A percentile compares a stretch with the other conserved stretches of the same genome.
These are phyloP conservation scores for Clausena lansium DNA, from an alignment of 345 rosid species.

Conservation along the genomic window DNA sequence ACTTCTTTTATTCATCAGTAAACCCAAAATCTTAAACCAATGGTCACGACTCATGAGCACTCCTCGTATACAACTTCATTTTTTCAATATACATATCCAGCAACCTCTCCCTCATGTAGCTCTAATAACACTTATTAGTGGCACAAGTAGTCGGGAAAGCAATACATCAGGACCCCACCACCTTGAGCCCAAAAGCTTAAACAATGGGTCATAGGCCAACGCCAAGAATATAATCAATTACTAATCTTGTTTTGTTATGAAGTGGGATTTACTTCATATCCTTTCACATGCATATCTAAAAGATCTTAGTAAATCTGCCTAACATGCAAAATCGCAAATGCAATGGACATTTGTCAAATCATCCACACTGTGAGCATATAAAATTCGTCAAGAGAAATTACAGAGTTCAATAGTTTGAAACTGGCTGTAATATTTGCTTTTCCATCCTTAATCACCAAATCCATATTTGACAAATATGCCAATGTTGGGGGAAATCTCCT, in stretches of 20 bases:
- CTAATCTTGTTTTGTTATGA: neutral
- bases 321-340: neutral
- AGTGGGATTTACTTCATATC: neutral
- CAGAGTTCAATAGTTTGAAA: slow-evolving; percentile 68
- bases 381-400: slow-evolving; percentile 21
- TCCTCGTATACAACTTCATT: neutral
- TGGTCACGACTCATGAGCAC: neutral
- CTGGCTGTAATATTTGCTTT: slow-evolving; percentile 60
- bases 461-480: slow-evolving; percentile 71
- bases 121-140: neutral
- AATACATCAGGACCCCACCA: neutral
- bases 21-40: neutral
- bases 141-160: neutral
- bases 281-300: slow-evolving; percentile 3
- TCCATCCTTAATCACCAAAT: slow-evolving; percentile 62
- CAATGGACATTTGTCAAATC: neutral
- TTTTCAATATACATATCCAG: neutral
- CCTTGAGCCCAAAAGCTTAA: neutral
- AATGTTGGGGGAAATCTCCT: slow-evolving; percentile 82
- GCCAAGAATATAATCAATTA: neutral
- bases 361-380: neutral
- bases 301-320: neutral
- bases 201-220: neutral
- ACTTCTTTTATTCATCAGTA: neutral
- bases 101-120: neutral